These are phyloP conservation scores for Apiospora arundinis DNA, from an alignment of 2,329 filamentous ascomycete genomes.

Conservation along the genomic window DNA sequence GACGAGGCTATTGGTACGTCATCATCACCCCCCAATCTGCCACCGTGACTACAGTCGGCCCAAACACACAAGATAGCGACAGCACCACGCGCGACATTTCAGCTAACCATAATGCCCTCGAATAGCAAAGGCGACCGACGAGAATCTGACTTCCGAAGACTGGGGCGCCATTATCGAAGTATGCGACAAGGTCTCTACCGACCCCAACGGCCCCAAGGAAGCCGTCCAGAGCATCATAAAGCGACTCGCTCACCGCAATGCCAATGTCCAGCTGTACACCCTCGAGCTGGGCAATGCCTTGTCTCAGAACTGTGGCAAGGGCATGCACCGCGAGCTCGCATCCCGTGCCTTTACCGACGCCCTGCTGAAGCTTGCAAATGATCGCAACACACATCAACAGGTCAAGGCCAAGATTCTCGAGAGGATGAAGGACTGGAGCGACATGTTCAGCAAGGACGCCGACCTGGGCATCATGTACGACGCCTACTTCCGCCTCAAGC, in stretches of 20 bases:
- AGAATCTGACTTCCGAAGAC: constrained; percentile 89
- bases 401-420: constrained; percentile 98
- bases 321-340: constrained; percentile 87
- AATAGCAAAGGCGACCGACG: constrained; percentile 83
- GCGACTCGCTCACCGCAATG: constrained; percentile 88
- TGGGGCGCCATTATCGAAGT: constrained; percentile 71
- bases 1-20: constrained; percentile 58
- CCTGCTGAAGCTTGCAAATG: constrained; percentile 85
- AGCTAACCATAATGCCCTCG: constrained; percentile 29
- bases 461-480: constrained; percentile 98
- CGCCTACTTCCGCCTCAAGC: constrained; percentile 87
- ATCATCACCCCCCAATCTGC: constrained; percentile 21
- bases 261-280: constrained; percentile 94
- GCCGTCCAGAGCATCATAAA: constrained; percentile 91
- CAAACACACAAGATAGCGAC: background rate
- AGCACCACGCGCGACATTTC: background rate
- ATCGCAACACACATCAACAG: constrained; percentile 94
- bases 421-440: constrained; percentile 94
- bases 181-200: constrained; percentile 63
- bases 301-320: constrained; percentile 87
- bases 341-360: constrained; percentile 95
- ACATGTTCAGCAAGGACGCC: constrained; percentile 89
- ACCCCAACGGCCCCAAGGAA: constrained; percentile 73
- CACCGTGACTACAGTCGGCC: background rate
- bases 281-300: constrained; percentile 91